Evolutionary conservation across 495 filamentous ascomycete species (phyloP).

Genomic region (Podospora australis): DNA sequence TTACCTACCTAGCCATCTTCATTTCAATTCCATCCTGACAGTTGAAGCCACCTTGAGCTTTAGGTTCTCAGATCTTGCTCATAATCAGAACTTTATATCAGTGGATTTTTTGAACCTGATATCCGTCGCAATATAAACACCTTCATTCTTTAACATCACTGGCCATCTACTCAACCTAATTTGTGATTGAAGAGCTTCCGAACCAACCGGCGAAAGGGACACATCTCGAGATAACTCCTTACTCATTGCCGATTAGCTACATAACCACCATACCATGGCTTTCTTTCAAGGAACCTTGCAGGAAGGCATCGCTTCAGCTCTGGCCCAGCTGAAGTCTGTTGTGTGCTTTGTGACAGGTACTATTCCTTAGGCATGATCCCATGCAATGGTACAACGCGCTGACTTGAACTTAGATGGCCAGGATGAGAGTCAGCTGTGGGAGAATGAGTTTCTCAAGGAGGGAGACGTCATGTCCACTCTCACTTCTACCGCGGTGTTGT

Average conservation of each 20-base stretch:
- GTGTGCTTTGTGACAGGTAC: slow-evolving; percentile 47
- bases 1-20: no score
- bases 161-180: no score
- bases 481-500: slow-evolving; percentile 49
- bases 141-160: no score
- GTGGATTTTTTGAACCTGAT: no score
- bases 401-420: slow-evolving; percentile 46
- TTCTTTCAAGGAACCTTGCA: slow-evolving; percentile 77
- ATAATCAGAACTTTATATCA: no score
- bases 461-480: slow-evolving; percentile 25
- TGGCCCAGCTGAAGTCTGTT: slow-evolving; percentile 50
- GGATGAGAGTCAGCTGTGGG: slow-evolving; percentile 65
- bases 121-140: no score
- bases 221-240: no score
- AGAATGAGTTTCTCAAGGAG: slow-evolving; percentile 62
- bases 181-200: no score
- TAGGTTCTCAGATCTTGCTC: no score
- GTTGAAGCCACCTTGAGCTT: no score
- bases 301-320: slow-evolving; percentile 66
- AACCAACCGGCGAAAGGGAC: no score
- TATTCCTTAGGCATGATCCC: neutral
- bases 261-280: slow-evolving; percentile 50
- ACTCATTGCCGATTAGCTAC: no score
- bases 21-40: neutral
- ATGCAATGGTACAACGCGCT: neutral